Evolutionary conservation across 2,329 filamentous ascomycete genomes (phyloP).

Genomic region (Scedosporium dehoogii): DNA sequence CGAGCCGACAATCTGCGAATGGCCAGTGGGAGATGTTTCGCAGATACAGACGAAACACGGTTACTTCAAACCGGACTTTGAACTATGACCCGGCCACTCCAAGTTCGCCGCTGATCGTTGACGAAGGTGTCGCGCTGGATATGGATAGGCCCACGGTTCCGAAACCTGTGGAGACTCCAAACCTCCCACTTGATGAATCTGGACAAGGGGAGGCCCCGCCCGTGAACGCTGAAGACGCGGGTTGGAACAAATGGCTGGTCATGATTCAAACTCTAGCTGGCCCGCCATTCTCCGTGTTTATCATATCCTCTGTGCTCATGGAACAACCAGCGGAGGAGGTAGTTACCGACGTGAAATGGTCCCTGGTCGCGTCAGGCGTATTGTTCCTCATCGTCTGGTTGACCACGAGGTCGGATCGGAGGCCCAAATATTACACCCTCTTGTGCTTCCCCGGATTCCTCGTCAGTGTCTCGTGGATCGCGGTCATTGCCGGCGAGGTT

Average conservation of each 20-base stretch:
- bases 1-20: neutral
- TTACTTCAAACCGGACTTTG: neutral
- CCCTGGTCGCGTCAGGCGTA: conserved; percentile 59
- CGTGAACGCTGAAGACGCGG: conserved; percentile 31
- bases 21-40: conserved; percentile 50
- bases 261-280: conserved; percentile 78
- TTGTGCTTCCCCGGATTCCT: conserved; percentile 85
- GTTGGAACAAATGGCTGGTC: conserved; percentile 90
- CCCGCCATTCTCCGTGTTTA: conserved; percentile 69
- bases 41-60: conserved; percentile 29
- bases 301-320: conserved; percentile 61
- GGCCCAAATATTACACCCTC: conserved; percentile 64
- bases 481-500: conserved; percentile 88
- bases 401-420: conserved; percentile 56
- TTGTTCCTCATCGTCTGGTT: conserved; percentile 57
- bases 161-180: neutral
- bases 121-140: neutral
- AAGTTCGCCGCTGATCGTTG: neutral
- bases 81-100: neutral
- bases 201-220: neutral
- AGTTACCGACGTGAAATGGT: conserved; percentile 47
- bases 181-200: neutral
- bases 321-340: conserved; percentile 50
- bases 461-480: conserved; percentile 93
- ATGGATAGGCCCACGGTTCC: neutral